A percentile compares a stretch with the other conserved stretches of the same genome.
Evolutionary conservation across 371 early-diverging fungal genomes (phyloP).

Genomic region (Mortierella sp.): DNA sequence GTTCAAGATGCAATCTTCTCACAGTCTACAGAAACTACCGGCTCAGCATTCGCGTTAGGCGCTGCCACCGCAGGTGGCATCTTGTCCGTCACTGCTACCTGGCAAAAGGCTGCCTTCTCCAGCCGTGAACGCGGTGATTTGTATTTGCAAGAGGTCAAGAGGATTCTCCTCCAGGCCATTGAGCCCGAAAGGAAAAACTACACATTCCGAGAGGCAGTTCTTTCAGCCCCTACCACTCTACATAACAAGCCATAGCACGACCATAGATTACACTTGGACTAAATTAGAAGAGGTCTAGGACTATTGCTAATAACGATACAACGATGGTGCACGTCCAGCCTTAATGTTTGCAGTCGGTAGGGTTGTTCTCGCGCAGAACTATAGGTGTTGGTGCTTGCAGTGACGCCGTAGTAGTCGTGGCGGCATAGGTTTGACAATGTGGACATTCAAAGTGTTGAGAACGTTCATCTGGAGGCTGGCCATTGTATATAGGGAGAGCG

Average conservation of each 20-base stretch:
- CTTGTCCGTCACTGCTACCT: slow-evolving; percentile 13
- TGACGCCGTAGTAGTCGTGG: too few relatives aligned
- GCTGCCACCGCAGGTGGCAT: slow-evolving; percentile 35
- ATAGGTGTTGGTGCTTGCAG: too few relatives aligned
- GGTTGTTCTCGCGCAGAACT: too few relatives aligned
- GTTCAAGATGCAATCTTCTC: slow-evolving; percentile 27
- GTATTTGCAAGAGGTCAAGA: slow-evolving; percentile 30
- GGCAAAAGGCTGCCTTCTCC: slow-evolving; percentile 35
- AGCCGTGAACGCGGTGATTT: slow-evolving; percentile 16
- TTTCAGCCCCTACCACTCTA: neutral
- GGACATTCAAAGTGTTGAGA: too few relatives aligned
- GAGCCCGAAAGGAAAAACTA: slow-evolving; percentile 13
- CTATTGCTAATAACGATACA: too few relatives aligned
- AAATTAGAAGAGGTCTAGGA: too few relatives aligned
- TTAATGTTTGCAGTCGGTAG: too few relatives aligned
- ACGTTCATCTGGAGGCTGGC: too few relatives aligned
- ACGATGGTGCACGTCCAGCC: too few relatives aligned
- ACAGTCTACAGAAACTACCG: slow-evolving; percentile 11
- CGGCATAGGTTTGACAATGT: too few relatives aligned
- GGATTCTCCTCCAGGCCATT: slow-evolving; percentile 28
- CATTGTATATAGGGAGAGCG: too few relatives aligned
- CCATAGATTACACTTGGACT: too few relatives aligned
- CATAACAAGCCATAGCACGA: neutral
- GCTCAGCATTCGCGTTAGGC: slow-evolving; percentile 14
- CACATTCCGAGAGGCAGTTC: slow-evolving; percentile 19